A percentile compares a stretch with the other conserved stretches of the same genome.
phyloP scores from a whole-genome alignment of 805 yeast species.

The Saccharomycopsis fodiens region DNA sequence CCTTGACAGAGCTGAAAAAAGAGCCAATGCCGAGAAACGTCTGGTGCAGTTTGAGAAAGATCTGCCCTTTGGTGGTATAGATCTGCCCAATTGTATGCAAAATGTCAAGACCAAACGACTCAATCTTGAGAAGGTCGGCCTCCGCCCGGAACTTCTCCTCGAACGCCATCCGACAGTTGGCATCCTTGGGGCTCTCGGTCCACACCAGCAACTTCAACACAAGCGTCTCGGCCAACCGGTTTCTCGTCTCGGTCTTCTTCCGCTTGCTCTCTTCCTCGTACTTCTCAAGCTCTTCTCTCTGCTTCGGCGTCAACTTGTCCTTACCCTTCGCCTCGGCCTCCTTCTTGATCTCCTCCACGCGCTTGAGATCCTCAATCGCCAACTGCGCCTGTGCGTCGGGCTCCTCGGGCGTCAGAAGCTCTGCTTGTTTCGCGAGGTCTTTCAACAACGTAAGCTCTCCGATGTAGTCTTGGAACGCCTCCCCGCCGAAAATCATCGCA shows the following conservation, averaged over 20 bases:
- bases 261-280: conserved; percentile 70
- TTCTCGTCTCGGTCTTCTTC: conserved; percentile 59
- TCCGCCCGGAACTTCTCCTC: conserved; percentile 62
- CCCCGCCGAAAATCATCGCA: conserved; percentile 78
- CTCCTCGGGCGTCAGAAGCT: conserved; percentile 39
- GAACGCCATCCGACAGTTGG: conserved; percentile 57
- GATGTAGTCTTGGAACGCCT: conserved; percentile 76
- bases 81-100: conserved; percentile 68
- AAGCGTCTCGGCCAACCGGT: conserved; percentile 53
- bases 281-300: conserved; percentile 47
- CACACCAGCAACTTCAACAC: conserved; percentile 44
- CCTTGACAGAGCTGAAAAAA: conserved; percentile 62
- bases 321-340: conserved; percentile 1
- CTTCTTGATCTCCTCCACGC: conserved; percentile 10
- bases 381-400: conserved; percentile 28
- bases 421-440: conserved; percentile 61
- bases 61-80: conserved; percentile 56
- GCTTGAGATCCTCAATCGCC: conserved; percentile 15
- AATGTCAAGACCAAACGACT: conserved; percentile 78
- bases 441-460: conserved; percentile 80
- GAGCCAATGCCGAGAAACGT: conserved; percentile 62
- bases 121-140: conserved; percentile 75
- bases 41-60: conserved; percentile 56
- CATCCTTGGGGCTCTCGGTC: conserved; percentile 56
- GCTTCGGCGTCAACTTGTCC: conserved; percentile 23